phyloP scores from a whole-genome alignment of 371 early-diverging fungal species.

The Mortierella sp. region DNA sequence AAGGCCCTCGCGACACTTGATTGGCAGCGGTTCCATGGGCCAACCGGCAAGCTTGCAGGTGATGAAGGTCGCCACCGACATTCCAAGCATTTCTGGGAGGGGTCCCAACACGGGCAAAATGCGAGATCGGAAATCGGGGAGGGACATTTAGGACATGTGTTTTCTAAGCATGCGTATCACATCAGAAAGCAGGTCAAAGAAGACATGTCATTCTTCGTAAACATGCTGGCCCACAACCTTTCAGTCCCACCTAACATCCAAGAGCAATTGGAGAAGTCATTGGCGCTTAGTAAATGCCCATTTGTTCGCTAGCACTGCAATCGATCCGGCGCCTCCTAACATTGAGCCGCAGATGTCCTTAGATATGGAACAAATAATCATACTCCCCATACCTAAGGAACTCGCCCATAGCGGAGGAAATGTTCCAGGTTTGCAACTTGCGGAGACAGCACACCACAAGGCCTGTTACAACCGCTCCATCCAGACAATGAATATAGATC shows the following conservation, averaged over 20 bases:
- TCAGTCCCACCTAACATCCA: too few species aligned
- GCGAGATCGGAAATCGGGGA: constrained; percentile 91
- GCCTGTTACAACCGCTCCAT: constrained; percentile 92
- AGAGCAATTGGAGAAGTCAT: too few species aligned
- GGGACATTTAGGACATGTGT: too few species aligned
- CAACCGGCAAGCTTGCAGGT: constrained; percentile 84
- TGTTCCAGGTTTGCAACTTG: constrained; percentile 91
- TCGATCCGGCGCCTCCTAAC: too few species aligned
- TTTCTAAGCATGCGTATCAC: too few species aligned
- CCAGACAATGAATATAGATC: constrained; percentile 91
- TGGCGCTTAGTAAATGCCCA: too few species aligned
- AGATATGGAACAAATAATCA: too few species aligned
- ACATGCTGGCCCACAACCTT: too few species aligned
- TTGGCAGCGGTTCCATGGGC: constrained; percentile 82
- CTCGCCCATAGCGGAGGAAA: constrained; percentile 80
- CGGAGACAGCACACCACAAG: constrained; percentile 88
- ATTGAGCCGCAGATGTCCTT: too few species aligned
- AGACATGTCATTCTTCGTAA: too few species aligned
- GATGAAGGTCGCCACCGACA: constrained; percentile 90
- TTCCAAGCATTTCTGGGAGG: constrained; percentile 94
- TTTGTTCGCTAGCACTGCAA: too few species aligned
- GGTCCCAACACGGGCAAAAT: constrained; percentile 92
- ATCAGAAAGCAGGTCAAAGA: too few species aligned
- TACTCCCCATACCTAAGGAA: constrained; percentile 65
- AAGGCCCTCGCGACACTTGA: constrained; percentile 83